These are phyloP conservation scores for Raphanus hybrid DNA, from an alignment of 441 rosid species.

Conservation along the genomic window DNA sequence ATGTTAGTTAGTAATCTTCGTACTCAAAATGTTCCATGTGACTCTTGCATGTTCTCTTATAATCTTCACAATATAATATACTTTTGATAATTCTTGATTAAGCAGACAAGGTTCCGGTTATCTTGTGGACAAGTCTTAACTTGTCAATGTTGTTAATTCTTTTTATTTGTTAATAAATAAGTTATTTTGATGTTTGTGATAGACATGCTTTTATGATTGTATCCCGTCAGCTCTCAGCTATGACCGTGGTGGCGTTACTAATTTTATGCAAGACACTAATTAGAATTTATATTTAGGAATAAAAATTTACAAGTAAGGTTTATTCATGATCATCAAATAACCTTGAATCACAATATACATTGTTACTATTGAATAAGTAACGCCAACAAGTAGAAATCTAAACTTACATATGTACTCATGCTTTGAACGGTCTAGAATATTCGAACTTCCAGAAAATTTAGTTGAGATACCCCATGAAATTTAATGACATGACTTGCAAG, in stretches of 20 bases:
- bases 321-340: neutral
- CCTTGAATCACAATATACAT: neutral
- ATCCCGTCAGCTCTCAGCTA: neutral
- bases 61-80: no score
- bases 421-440: constrained; percentile 24
- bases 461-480: constrained; percentile 12
- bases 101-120: constrained; percentile 9
- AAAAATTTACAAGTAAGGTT: neutral
- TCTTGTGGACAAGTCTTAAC: neutral
- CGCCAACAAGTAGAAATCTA: neutral
- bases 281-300: neutral
- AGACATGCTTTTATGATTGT: neutral
- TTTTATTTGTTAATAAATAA: neutral
- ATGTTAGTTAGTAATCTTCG: neutral
- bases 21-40: constrained; percentile 15
- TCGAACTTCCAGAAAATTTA: neutral
- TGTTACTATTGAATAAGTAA: neutral
- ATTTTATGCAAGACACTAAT: neutral
- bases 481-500: constrained; percentile 29
- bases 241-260: neutral
- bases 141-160: neutral
- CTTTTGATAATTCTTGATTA: constrained; percentile 1
- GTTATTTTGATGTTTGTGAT: neutral
- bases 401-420: neutral
- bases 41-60: neutral